Conservation (phyloP, 139 green algal species). For the Ettlia oleoabundans region DNA sequence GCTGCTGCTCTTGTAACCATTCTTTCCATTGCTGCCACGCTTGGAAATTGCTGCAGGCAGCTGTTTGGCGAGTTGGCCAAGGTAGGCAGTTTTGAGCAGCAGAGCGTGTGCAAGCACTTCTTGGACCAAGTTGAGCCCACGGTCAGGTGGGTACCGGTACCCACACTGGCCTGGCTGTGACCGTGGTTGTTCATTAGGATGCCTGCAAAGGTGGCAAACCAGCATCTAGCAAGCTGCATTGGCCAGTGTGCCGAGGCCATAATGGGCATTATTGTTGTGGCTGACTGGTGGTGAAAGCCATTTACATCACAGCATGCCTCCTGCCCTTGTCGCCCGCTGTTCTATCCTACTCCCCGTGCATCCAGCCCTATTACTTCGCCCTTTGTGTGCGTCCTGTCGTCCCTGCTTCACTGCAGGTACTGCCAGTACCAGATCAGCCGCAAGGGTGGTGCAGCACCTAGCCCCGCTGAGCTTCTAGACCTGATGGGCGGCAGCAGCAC, state of each 20-base stretch:
- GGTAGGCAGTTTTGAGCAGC: constrained; percentile 75
- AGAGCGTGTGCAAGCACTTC: constrained; percentile 72
- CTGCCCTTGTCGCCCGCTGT: too few relatives aligned
- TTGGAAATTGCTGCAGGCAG: constrained; percentile 66
- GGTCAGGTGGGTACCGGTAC: constrained; percentile 58
- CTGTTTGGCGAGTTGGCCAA: constrained; percentile 81
- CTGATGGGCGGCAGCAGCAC: constrained; percentile 22
- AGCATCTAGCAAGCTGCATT: not conserved
- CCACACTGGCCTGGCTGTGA: too few relatives aligned
- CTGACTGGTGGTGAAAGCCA: too few relatives aligned
- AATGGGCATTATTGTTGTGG: too few relatives aligned
- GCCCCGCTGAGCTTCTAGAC: constrained; percentile 38
- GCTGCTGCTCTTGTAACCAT: not conserved
- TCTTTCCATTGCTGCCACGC: too few relatives aligned
- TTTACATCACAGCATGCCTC: too few relatives aligned
- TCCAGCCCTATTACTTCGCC: not conserved
- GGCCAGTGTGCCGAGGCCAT: too few relatives aligned
- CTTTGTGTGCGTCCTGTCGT: not conserved
- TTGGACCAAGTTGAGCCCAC: constrained; percentile 86
- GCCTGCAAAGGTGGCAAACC: not conserved
- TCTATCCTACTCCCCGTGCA: too few relatives aligned
- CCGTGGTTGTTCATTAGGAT: too few relatives aligned
- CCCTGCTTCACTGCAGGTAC: constrained; percentile 69
- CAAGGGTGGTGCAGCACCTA: constrained; percentile 38
- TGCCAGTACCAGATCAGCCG: constrained; percentile 84